Evolutionary conservation across 192 early-diverging fungal species (phyloP), one percentile per base, ranked within the genome.

Genomic region (Helicostylum pulchrum): DNA sequence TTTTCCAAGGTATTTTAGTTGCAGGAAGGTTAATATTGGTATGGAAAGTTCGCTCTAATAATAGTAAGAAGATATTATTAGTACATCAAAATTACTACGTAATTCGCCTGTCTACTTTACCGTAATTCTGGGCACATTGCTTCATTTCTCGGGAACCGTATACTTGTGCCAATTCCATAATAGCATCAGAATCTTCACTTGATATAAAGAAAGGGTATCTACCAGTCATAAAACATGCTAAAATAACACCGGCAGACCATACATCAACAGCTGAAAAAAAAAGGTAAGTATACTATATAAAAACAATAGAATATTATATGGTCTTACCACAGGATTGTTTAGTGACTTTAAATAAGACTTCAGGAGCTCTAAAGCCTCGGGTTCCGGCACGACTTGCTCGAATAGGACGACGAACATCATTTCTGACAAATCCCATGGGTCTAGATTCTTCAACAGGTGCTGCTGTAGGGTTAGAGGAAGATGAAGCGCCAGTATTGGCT

Each of bases 121-220:
- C 9, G 36, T 39, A 26, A 26, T 39, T 39, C 36, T 6, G 10
- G 73, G 62, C 92, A 14, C 82, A 82, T 5, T 84, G 76, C 57
- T 85, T 74, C 91, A 97, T 92, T 51, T 84, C 87, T 2, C 71
- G 34, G n/a, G 75, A 70, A 0, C 96, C 96, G 74, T 88, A 95
- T 15, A 98, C 56, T 51, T 83, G 78, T 0, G 88, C 87, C 2
- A 98, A 80, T 65, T 98, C 96, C 51, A 96, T 67, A 23, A 97
- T 62, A 12, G 92, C 90, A 39, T 98, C 92, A 7, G 74, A 78
- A 65, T 98, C 96, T 68, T 94, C 92, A 45, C 80, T 82, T 0
- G 92, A 92, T 58, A 91, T 74, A 70, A 98, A 98, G 61, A 98
- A 96, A 2, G 96, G 94, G 64, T 92, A 98, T 26, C 85, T 73